phyloP scores from a whole-genome alignment of 768 basidiomycete species.

The Phylloporus sp. region DNA sequence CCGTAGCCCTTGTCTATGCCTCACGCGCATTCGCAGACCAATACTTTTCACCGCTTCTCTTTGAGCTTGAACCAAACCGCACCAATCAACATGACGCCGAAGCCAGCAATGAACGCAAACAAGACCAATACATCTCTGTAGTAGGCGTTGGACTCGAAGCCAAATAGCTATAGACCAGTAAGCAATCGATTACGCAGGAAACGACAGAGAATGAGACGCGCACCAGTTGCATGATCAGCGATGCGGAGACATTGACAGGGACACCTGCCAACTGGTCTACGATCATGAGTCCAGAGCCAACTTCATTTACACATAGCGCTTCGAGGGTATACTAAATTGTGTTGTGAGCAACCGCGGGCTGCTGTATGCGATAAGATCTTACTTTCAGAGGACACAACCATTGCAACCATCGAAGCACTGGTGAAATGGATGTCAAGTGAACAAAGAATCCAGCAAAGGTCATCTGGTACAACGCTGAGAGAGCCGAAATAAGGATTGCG shows the following conservation, averaged over 20 bases:
- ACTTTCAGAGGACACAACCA: constrained; percentile 81
- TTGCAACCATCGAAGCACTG: constrained; percentile 89
- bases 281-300: constrained; percentile 83
- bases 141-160: constrained; percentile 76
- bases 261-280: constrained; percentile 75
- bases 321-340: constrained; percentile 54
- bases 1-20: not conserved
- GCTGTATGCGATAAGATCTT: not conserved
- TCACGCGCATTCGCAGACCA: not conserved
- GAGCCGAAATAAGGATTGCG: constrained; percentile 82
- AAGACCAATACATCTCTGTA: constrained; percentile 86
- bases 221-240: constrained; percentile 81
- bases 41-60: constrained; percentile 55
- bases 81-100: constrained; percentile 64
- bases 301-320: constrained; percentile 88
- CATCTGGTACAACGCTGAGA: constrained; percentile 75
- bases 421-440: constrained; percentile 77
- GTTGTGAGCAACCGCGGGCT: not conserved
- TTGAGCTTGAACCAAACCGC: constrained; percentile 74
- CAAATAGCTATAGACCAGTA: constrained; percentile 58
- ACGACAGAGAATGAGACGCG: constrained; percentile 16
- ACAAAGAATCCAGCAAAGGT: constrained; percentile 93
- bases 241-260: constrained; percentile 73
- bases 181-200: not conserved
- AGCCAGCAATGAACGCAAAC: constrained; percentile 82